Percentiles rank a stretch among this genome's conserved stretches.
phyloP scores from a whole-genome alignment of 192 early-diverging fungal species.

The Mortierella claussenii region DNA sequence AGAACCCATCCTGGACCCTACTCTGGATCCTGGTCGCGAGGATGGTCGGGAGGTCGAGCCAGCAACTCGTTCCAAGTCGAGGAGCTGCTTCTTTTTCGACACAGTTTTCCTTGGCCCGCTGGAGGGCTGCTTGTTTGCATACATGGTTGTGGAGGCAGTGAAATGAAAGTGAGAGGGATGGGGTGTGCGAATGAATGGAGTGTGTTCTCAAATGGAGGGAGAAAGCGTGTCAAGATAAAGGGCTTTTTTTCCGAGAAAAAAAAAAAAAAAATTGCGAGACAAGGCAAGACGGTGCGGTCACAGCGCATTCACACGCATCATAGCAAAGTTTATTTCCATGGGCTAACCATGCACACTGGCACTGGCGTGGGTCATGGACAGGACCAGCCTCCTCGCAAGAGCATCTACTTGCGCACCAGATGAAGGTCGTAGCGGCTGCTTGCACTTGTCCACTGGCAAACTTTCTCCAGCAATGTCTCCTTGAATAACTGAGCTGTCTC shows the following conservation, averaged over 20 bases:
- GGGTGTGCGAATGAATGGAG: too few species aligned
- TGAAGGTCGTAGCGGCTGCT: slow-evolving; percentile 67
- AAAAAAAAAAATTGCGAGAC: too few species aligned
- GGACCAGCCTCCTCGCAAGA: too few species aligned
- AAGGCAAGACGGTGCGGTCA: too few species aligned
- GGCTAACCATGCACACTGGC: too few species aligned
- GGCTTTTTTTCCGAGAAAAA: too few species aligned
- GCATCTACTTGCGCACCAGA: slow-evolving; percentile 66
- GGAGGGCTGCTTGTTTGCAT: slow-evolving; percentile 26
- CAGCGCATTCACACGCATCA: too few species aligned
- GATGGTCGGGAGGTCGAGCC: slow-evolving; percentile 25
- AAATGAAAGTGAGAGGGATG: slow-evolving; percentile 1
- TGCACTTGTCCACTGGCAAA: slow-evolving; percentile 64
- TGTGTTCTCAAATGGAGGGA: too few species aligned
- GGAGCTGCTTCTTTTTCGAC: slow-evolving; percentile 44
- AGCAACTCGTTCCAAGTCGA: slow-evolving; percentile 34
- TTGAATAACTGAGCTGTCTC: slow-evolving; percentile 67
- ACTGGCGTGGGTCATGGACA: too few species aligned
- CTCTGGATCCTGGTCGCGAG: slow-evolving; percentile 26
- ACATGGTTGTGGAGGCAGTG: slow-evolving; percentile 4
- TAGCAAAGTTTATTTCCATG: too few species aligned
- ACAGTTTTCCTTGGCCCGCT: slow-evolving; percentile 28
- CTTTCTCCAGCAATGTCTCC: slow-evolving; percentile 54
- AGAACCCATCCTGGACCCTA: slow-evolving; percentile 23
- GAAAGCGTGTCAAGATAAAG: too few species aligned